Evolutionary conservation across 2,329 filamentous ascomycete genomes (phyloP).

Genomic region (Monilinia fructigena): DNA sequence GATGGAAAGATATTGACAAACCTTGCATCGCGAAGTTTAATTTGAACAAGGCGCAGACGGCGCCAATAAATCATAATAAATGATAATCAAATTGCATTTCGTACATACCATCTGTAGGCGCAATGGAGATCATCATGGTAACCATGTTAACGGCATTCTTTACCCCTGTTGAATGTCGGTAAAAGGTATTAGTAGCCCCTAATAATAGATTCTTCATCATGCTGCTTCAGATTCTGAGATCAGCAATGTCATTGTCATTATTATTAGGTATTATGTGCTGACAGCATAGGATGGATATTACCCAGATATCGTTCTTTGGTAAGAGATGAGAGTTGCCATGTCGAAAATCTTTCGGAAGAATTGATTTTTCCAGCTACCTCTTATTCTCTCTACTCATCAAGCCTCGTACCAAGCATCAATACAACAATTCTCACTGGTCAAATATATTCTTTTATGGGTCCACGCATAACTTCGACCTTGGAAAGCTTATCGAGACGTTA

Average conservation of each 20-base stretch:
- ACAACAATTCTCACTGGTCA: neutral
- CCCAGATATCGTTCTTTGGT: neutral
- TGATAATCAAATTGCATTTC: too few relatives aligned
- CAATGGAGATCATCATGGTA: slow-evolving; percentile 20
- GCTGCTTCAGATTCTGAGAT: neutral
- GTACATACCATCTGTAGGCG: slow-evolving; percentile 4
- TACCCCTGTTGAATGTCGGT: slow-evolving; percentile 18
- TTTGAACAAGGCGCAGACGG: slow-evolving; percentile 20
- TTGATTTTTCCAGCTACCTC: neutral
- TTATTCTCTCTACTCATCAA: too few relatives aligned
- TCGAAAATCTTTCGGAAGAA: neutral
- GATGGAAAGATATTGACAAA: neutral
- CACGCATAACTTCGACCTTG: neutral
- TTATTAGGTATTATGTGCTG: neutral
- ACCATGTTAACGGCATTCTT: slow-evolving; percentile 21
- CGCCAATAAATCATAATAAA: neutral
- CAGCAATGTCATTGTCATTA: slow-evolving; percentile 10
- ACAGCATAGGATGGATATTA: neutral
- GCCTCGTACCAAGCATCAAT: slow-evolving; percentile 9
- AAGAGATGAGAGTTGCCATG: neutral
- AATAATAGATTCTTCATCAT: slow-evolving; percentile 14
- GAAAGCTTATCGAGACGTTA: slow-evolving; percentile 5
- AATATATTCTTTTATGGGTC: too few relatives aligned
- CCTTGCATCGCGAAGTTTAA: slow-evolving; percentile 11
- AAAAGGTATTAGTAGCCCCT: slow-evolving; percentile 1